Evolutionary conservation across 129 eudicot species (phyloP).

Genomic region (Lonicera japonica): DNA sequence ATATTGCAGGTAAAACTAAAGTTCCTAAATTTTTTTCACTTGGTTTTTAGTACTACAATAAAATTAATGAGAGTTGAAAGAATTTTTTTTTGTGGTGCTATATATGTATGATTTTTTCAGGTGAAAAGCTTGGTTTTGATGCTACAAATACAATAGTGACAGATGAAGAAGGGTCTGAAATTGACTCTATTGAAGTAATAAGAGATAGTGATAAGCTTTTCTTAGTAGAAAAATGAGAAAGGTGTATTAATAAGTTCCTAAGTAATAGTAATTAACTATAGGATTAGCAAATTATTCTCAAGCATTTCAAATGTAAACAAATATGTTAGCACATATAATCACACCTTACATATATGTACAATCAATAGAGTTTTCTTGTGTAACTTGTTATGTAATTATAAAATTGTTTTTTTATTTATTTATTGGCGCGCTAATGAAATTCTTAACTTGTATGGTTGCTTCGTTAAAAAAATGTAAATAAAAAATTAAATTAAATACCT

Average conservation of each 20-base stretch:
- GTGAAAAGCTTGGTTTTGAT: conserved; percentile 77
- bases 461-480: no score
- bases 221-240: conserved; percentile 35
- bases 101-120: conserved; percentile 22
- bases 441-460: no score
- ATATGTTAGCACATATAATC: background rate
- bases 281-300: background rate
- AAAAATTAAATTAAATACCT: no score
- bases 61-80: background rate
- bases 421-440: no score
- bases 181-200: conserved; percentile 78
- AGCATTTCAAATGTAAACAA: background rate
- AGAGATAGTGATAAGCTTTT: conserved; percentile 89
- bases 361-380: no score
- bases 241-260: background rate
- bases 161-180: conserved; percentile 80
- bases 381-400: no score
- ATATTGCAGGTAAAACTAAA: conserved; percentile 56
- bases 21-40: background rate
- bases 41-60: background rate
- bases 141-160: conserved; percentile 51
- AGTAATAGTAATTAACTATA: background rate
- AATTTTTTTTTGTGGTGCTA: background rate
- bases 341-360: background rate
- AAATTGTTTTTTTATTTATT: no score